Conservation (phyloP, 2,329 filamentous ascomycete genomes). For the Venturia nashicola region DNA sequence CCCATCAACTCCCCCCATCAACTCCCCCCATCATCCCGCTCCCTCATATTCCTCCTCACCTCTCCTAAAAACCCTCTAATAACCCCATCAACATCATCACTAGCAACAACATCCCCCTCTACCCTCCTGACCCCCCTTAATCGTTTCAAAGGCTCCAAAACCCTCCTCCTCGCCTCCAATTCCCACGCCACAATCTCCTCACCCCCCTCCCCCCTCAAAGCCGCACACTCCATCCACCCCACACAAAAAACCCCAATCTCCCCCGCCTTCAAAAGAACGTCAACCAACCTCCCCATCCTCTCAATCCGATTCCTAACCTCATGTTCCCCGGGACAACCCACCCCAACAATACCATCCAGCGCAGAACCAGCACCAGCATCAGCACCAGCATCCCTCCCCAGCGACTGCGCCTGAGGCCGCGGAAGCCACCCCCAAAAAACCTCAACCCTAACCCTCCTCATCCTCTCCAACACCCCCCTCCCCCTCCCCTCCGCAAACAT, state of each 20-base stretch:
- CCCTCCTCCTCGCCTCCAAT: background rate
- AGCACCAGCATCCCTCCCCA: background rate
- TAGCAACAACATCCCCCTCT: background rate
- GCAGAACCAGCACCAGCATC: background rate
- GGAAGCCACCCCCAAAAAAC: slow-evolving; percentile 2
- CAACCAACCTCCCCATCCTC: background rate
- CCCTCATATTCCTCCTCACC: background rate
- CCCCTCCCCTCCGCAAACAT: background rate
- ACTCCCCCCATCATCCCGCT: background rate
- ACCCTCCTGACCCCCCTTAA: background rate
- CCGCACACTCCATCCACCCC: slow-evolving; percentile 2
- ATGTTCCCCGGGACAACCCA: background rate
- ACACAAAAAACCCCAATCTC: background rate
- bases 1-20: no score
- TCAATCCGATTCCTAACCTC: background rate
- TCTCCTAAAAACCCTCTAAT: background rate
- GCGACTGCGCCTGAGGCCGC: no score
- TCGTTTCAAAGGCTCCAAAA: background rate
- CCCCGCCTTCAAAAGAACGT: background rate
- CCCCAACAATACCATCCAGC: background rate
- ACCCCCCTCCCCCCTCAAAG: background rate
- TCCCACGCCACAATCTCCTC: background rate
- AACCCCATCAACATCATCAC: background rate
- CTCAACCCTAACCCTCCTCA: background rate
- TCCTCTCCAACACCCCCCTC: background rate